These are phyloP conservation scores for Diplodia intermedia DNA, from an alignment of 2,329 filamentous ascomycete species.

Conservation along the genomic window DNA sequence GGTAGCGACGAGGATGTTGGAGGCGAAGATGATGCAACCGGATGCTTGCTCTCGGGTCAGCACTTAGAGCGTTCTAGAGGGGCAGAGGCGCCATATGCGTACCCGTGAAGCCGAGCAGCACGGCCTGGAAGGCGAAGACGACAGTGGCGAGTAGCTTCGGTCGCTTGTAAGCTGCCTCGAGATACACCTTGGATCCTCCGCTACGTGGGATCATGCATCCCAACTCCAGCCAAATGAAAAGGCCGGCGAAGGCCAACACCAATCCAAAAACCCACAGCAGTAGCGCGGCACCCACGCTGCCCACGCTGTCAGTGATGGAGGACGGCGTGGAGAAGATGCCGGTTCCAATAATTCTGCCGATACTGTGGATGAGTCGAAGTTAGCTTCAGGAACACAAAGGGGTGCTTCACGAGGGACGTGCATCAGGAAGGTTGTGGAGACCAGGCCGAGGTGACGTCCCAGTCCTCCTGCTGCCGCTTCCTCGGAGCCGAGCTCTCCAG, in stretches of 20 bases:
- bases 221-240: conserved; percentile 70
- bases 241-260: conserved; percentile 65
- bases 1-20: conserved; percentile 68
- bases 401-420: not conserved
- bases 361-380: not conserved
- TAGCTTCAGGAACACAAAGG: not conserved
- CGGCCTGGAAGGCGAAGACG: conserved; percentile 67
- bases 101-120: conserved; percentile 64
- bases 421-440: conserved; percentile 32
- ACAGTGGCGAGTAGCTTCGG: conserved; percentile 70
- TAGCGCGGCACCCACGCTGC: conserved; percentile 69
- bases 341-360: conserved; percentile 67
- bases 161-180: conserved; percentile 71
- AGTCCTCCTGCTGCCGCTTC: conserved; percentile 25
- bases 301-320: conserved; percentile 69
- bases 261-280: conserved; percentile 69
- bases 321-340: conserved; percentile 77
- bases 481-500: conserved; percentile 21
- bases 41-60: conserved; percentile 53
- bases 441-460: conserved; percentile 27
- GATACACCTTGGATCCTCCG: conserved; percentile 72
- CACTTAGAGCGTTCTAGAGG: not conserved
- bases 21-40: conserved; percentile 73
- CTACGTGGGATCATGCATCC: conserved; percentile 74
- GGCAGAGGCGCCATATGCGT: not conserved